Evolutionary conservation across 2,329 filamentous ascomycete genomes (phyloP), one percentile per base, ranked within the genome.

Genomic region (Hymenoscyphus occultus): DNA sequence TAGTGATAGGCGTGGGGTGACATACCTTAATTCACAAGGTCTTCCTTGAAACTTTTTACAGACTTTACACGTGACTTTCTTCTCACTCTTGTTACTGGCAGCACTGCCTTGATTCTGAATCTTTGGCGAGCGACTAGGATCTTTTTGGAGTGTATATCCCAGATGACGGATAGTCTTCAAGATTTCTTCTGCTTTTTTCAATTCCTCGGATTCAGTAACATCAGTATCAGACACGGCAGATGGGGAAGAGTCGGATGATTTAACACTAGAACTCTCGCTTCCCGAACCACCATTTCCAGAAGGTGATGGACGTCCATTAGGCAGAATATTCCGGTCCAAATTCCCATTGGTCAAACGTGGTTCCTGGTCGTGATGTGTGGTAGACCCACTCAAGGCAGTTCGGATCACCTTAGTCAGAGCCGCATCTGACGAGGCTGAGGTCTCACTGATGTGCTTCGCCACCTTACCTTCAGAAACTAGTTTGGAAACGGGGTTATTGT

Each of bases 21-120:
- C 81, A 65, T 79, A 87, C 85, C 81, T 87, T 35, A 88, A 77
- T 71, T 88, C 85, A 71, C 84, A 87, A 39, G 72, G 80, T 42
- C 85, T 79, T 3, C 67, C 70, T 63, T 83, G 86, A 1, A 63
- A 67, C 70, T 85, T 87, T 3, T 39, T 5, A 62, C 85, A 87
- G 0, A 71, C 62, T 0, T 68, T 19, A 65, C 83, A 85, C 12
- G 48, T 69, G 6, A 71, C 67, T 60, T 70, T 65, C 22, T 73
- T 69, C 9, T 72, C 68, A 64, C 71, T 75, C 62, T 70, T 75
- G 39, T 69, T 71, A 61, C 72, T 68, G 40, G 70, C 68, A 22
- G 57, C 63, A 19, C 71, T 74, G 22, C 71, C 72, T n/a, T 62
- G 9, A 40, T 72, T 74, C 13, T 68, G 67, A 16, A 60, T 56